Base-by-base conservation (phyloP, 352 stramenopile species). In the Globisporangium canariense region DNA sequence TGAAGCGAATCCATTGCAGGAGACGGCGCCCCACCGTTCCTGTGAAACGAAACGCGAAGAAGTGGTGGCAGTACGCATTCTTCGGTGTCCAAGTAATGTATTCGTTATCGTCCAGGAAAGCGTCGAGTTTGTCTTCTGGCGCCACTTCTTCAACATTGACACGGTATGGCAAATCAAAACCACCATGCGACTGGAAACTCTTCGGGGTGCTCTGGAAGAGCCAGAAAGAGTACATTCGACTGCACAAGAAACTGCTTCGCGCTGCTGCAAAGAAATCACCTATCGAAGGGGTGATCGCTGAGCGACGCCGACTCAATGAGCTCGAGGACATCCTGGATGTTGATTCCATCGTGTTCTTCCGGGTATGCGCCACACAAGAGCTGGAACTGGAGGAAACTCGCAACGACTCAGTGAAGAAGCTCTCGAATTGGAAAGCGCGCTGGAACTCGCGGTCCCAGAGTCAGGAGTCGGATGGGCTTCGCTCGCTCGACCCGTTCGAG, bases 61-160 rank as follows among this genome's bases (percentile, higher is more conserved):
- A 70, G 53, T 96, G 87, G 87, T 96, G 87, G 87, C 67, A 86
- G 59, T 94, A 96, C 38, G 87, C 85, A 1, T 62, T 94, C 11
- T 78, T 80, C 40, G 83, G 83, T 25, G 83, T 90, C 22, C 77
- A 87, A 58, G 67, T 90, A 20, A 62, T 94, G 58, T 87, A 89
- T 58, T 67, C 68, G 1, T 52, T 79, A 14, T 66, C 63, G 47
- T 64, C 56, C 0, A 54, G 68, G 32, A 70, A 47, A 38, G 10
- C 60, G n/a, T 62, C 53, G 22, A 28, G 56, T 11, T 30, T 38
- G 18, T 45, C 36, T 28, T 25, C 40, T n/a, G 55, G 47, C 10
- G 38, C 63, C 13, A 10, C 20, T 28, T 52, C 46, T 30, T 45
- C 65, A 16, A 38, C 45, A 18, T 57, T 70, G 18, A 62, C 62